Conservation (phyloP, 495 filamentous ascomycete genomes). For the Schizothecium vesticola region DNA sequence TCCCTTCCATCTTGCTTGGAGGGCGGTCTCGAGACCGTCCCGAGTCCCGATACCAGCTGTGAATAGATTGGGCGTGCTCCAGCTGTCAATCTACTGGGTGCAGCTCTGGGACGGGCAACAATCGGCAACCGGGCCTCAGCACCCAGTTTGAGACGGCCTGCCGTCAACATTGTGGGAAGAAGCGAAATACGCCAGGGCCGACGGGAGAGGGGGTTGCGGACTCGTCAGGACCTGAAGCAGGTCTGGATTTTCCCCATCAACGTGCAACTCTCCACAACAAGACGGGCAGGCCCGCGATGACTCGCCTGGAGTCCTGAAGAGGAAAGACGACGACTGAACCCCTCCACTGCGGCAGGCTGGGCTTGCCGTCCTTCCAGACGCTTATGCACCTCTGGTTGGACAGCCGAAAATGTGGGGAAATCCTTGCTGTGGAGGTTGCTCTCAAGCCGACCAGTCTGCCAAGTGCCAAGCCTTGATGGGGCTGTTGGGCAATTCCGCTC, state of each 20-base stretch:
- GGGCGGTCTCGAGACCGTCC: neutral
- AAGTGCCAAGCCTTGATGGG: slow-evolving; percentile 2
- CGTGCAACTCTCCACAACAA: neutral
- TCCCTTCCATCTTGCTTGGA: neutral
- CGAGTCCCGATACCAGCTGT: slow-evolving; percentile 1
- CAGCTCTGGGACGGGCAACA: neutral
- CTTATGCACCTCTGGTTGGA: slow-evolving; percentile 22
- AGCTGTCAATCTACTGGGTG: slow-evolving; percentile 8
- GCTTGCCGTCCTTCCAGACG: slow-evolving; percentile 28
- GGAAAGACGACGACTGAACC: slow-evolving; percentile 1
- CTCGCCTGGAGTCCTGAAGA: slow-evolving; percentile 5
- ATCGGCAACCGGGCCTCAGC: slow-evolving; percentile 1
- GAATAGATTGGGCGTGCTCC: slow-evolving; percentile 6
- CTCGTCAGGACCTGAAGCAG: neutral
- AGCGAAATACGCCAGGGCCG: slow-evolving; percentile 7
- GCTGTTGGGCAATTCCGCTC: neutral
- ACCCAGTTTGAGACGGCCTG: neutral
- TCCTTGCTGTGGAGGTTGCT: slow-evolving; percentile 14
- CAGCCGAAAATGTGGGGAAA: slow-evolving; percentile 21
- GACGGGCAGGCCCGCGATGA: neutral
- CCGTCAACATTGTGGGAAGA: slow-evolving; percentile 2
- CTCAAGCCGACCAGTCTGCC: slow-evolving; percentile 3
- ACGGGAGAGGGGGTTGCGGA: too few species aligned
- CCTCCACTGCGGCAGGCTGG: slow-evolving; percentile 20
- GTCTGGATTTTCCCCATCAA: neutral